Conservation (phyloP, 768 basidiomycete genomes). For the Rhodosporidiobolus odoratus region DNA sequence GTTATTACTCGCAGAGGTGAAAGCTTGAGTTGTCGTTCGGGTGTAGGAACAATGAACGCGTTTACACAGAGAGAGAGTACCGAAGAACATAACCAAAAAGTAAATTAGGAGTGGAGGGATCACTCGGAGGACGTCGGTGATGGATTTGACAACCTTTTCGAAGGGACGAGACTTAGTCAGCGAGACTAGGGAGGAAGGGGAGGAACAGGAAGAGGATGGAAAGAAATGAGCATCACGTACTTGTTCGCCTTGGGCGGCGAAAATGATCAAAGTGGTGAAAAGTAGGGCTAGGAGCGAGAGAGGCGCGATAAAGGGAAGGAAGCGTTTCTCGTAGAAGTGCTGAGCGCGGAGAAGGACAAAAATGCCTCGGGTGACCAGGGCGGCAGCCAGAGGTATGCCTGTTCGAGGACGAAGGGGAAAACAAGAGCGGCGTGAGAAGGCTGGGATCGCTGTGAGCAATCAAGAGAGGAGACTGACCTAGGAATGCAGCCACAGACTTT, state of each 20-base stretch:
- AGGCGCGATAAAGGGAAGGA: constrained; percentile 64
- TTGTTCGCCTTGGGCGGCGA: constrained; percentile 58
- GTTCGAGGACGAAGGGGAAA: constrained; percentile 44
- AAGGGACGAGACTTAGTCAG: not conserved
- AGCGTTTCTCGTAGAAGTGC: constrained; percentile 50
- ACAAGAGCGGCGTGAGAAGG: not conserved
- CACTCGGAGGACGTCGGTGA: constrained; percentile 61
- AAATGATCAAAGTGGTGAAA: constrained; percentile 72
- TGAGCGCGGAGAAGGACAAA: constrained; percentile 52
- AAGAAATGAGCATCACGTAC: constrained; percentile 46
- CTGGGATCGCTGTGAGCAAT: not conserved
- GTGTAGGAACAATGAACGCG: not conserved
- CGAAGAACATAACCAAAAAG: constrained; percentile 64
- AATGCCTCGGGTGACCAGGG: constrained; percentile 61
- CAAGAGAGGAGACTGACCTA: constrained; percentile 48
- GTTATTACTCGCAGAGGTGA: constrained; percentile 48
- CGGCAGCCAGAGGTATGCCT: constrained; percentile 70
- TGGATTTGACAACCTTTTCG: constrained; percentile 26
- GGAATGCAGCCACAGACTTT: constrained; percentile 63
- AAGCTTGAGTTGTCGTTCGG: constrained; percentile 40
- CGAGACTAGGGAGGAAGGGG: too few relatives aligned
- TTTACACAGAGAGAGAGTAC: constrained; percentile 11
- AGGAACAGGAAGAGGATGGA: constrained; percentile 47
- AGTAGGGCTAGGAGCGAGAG: constrained; percentile 68
- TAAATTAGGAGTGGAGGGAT: constrained; percentile 64